These are phyloP conservation scores for Brachypodium distachyon DNA, from an alignment of 202 grass and related monocot genomes.

Conservation along the genomic window DNA sequence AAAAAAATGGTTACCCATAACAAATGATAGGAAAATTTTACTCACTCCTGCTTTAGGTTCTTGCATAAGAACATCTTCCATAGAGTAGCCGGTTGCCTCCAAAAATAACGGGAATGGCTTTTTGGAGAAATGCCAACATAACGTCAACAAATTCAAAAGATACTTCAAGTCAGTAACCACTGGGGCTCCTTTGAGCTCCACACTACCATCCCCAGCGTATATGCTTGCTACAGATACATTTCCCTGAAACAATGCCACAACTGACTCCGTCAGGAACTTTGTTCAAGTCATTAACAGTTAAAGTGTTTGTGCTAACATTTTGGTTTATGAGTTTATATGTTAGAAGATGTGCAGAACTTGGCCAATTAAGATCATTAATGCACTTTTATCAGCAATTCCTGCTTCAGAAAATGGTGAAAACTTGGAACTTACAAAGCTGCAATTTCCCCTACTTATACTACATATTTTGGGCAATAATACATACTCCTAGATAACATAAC, in stretches of 20 bases:
- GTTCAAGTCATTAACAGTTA: not conserved
- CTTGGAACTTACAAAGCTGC: not conserved
- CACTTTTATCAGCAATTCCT: not conserved
- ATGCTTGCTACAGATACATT: slow-evolving; percentile 83
- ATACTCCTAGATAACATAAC: not conserved
- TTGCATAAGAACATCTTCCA: slow-evolving; percentile 83
- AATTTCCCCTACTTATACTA: not conserved
- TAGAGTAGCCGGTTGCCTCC: slow-evolving; percentile 56
- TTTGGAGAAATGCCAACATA: slow-evolving; percentile 98
- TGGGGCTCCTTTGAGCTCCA: slow-evolving; percentile 71
- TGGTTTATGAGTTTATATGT: not conserved
- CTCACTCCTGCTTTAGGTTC: slow-evolving; percentile 99
- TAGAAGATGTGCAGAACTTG: not conserved
- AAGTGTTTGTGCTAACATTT: not conserved
- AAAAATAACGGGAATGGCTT: slow-evolving; percentile 81
- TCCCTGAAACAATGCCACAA: slow-evolving; percentile 53
- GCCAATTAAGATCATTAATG: not conserved
- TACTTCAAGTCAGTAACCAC: slow-evolving; percentile 75
- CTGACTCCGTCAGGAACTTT: not conserved
- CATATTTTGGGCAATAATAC: not conserved
- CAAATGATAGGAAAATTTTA: slow-evolving; percentile 16
- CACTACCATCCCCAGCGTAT: slow-evolving; percentile 74
- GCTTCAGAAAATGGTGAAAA: not conserved
- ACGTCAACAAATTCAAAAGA: slow-evolving; percentile 75
- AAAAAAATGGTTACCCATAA: slow-evolving; percentile 20